These are phyloP conservation scores for Artemisia argyi DNA, from an alignment of 129 eudicot genomes.

Conservation along the genomic window DNA sequence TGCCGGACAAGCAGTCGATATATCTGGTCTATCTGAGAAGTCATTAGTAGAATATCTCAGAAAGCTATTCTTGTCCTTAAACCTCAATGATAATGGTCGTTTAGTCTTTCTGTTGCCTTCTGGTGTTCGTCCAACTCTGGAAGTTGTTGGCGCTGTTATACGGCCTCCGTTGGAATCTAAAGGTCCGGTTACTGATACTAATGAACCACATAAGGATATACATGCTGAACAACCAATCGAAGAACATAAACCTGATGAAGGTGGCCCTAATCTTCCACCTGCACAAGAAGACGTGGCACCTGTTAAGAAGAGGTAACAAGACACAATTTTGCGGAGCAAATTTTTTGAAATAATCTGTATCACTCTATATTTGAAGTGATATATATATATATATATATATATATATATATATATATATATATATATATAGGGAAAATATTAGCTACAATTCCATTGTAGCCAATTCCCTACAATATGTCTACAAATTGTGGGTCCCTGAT, in stretches of 20 bases:
- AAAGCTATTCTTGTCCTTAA: conserved; percentile 73
- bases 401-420: too few species aligned
- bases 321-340: not conserved
- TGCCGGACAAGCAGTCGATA: conserved; percentile 98
- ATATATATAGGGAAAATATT: too few species aligned
- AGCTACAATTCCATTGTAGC: too few species aligned
- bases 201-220: conserved; percentile 31
- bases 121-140: conserved; percentile 68
- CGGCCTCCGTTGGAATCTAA: conserved; percentile 37
- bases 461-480: too few species aligned
- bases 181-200: conserved; percentile 33
- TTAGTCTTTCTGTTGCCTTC: conserved; percentile 71
- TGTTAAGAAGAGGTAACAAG: conserved; percentile 56
- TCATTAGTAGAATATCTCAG: conserved; percentile 67
- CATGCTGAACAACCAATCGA: conserved; percentile 32
- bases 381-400: not conserved
- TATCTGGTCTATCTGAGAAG: conserved; percentile 83
- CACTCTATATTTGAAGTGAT: not conserved
- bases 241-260: conserved; percentile 30
- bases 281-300: conserved; percentile 45
- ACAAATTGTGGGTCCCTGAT: too few species aligned
- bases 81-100: conserved; percentile 75
- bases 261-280: conserved; percentile 31
- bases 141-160: conserved; percentile 69
- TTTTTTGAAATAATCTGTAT: not conserved